A percentile compares a stretch with the other conserved stretches of the same genome.
Evolutionary conservation across 768 basidiomycete species (phyloP).

Genomic region (Phallus indusiatus): DNA sequence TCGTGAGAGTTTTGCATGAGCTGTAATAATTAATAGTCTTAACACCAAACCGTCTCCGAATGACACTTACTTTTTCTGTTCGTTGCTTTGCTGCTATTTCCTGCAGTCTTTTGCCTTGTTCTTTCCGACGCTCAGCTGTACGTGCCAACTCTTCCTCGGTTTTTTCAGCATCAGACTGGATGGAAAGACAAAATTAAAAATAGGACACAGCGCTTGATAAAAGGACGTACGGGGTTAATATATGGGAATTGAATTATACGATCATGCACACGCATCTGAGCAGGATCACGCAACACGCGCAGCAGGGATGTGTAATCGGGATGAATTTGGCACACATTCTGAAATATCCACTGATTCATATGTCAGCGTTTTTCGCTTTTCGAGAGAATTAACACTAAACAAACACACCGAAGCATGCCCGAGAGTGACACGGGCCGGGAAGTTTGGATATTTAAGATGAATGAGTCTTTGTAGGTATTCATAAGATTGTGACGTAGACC

Average conservation of each 20-base stretch:
- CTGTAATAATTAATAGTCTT: slow-evolving; percentile 27
- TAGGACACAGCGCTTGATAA: background rate
- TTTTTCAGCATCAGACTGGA: slow-evolving; percentile 59
- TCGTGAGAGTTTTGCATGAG: slow-evolving; percentile 70
- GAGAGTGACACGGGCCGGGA: slow-evolving; percentile 74
- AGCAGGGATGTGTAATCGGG: slow-evolving; percentile 64
- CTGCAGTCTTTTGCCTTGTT: slow-evolving; percentile 82
- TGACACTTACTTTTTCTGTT: slow-evolving; percentile 61
- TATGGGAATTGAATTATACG: slow-evolving; percentile 87
- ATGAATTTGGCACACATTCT: slow-evolving; percentile 77
- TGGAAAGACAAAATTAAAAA: background rate
- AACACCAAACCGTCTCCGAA: background rate
- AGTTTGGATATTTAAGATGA: slow-evolving; percentile 91
- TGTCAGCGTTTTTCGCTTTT: background rate
- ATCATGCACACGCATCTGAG: slow-evolving; percentile 50
- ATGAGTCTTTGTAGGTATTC: slow-evolving; percentile 90
- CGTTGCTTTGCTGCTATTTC: slow-evolving; percentile 83
- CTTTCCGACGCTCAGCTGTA: slow-evolving; percentile 68
- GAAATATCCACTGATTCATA: slow-evolving; percentile 72
- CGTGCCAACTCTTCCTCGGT: slow-evolving; percentile 82
- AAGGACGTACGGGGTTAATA: slow-evolving; percentile 26
- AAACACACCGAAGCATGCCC: slow-evolving; percentile 63
- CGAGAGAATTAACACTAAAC: background rate
- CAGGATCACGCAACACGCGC: slow-evolving; percentile 58
- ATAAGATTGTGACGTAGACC: slow-evolving; percentile 84